Evolutionary conservation across 2,329 filamentous ascomycete genomes (phyloP), one percentile per base, ranked within the genome.

Genomic region (Xylariaceae sp.): DNA sequence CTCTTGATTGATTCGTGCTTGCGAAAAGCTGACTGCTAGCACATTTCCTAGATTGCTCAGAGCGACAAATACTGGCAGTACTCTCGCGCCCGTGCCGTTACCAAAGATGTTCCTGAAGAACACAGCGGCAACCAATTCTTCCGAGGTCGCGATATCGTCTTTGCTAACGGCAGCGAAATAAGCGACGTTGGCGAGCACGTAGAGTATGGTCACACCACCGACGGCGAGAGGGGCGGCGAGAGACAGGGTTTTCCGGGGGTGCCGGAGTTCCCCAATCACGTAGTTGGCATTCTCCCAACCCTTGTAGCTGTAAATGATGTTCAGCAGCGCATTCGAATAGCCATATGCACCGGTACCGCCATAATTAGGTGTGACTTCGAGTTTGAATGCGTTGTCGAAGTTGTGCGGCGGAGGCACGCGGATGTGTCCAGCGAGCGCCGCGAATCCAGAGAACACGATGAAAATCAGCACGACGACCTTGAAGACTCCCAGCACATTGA

Each of bases 221-320:
- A 85, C 71, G 2, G 81, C 82, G 0, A 84, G 61, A 0, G 81
- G 81, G 0, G 79, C 80, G 1, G 80, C 81, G 44, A 82, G 68
- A 1, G 72, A 61, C 5, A 83, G 70, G 0, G 80, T 83, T 57
- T 73, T 75, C 30, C 69, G 72, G 0, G 80, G 80, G 39, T 77
- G 72, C 54, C 74, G 78, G 32, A 84, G 67, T 58, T 85, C 81
- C 51, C 75, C 70, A 3, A 84, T 66, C 2, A 83, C 81, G 52
- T 84, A 83, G 64, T 82, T 83, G 30, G 80, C 80, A 49, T 82
- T 83, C 58, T 82, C 78, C 81, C 80, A 85, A 3, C 81, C 81
- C 56, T 79, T 80, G 68, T 82, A 84, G 12, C 75, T 80, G 67
- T 83, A 82, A 14, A 83, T 71, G 47, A 83, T 77, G 27, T 76